These are phyloP conservation scores for Lophiotrema nucula DNA, from an alignment of 495 filamentous ascomycete species.

Conservation along the genomic window DNA sequence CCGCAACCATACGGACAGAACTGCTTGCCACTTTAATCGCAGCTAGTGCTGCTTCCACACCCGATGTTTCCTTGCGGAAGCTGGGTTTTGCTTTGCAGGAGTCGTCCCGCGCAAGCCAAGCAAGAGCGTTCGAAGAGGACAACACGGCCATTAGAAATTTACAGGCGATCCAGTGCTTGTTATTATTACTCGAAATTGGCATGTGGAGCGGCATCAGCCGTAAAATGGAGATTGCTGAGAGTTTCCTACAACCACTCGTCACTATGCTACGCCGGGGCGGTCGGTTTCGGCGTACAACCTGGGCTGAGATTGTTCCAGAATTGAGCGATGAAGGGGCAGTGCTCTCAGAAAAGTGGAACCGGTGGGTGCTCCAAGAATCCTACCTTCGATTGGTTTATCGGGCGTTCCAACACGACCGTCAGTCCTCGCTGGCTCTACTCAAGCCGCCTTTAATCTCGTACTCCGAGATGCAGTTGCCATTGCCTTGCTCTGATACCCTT, in stretches of 20 bases:
- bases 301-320: conserved; percentile 45
- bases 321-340: conserved; percentile 48
- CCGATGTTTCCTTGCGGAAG: conserved; percentile 57
- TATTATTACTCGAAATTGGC: conserved; percentile 57
- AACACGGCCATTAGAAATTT: conserved; percentile 57
- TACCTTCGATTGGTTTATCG: conserved; percentile 54
- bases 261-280: conserved; percentile 46
- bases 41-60: conserved; percentile 55
- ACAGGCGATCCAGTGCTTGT: conserved; percentile 54
- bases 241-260: conserved; percentile 52
- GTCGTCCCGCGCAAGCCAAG: conserved; percentile 53
- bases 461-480: conserved; percentile 58
- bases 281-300: conserved; percentile 49
- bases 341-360: conserved; percentile 58
- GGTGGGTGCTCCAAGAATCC: conserved; percentile 49
- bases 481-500: conserved; percentile 54
- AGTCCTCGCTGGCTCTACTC: conserved; percentile 57
- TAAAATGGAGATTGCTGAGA: conserved; percentile 69
- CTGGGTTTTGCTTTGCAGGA: conserved; percentile 65
- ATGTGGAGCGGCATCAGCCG: conserved; percentile 67
- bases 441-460: conserved; percentile 61
- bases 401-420: conserved; percentile 57
- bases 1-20: conserved; percentile 50
- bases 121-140: conserved; percentile 56
- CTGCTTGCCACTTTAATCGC: conserved; percentile 55